Evolutionary conservation across 352 stramenopile species (phyloP).

Genomic region (Pythium coloratum): DNA sequence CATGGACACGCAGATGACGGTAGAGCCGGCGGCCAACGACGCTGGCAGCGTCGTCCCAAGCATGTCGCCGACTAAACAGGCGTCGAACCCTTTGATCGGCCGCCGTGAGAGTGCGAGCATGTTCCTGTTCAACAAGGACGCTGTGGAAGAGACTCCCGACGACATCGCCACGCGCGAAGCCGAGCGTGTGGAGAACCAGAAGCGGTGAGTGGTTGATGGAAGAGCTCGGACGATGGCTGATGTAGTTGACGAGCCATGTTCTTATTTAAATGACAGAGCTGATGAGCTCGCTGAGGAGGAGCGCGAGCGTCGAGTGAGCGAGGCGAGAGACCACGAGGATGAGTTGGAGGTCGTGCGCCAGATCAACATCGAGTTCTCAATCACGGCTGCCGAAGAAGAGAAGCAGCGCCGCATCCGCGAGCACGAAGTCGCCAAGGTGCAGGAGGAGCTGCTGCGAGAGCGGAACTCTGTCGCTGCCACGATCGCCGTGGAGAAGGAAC

Average conservation of each 20-base stretch:
- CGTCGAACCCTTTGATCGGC: slow-evolving; percentile 11
- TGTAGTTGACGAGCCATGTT: not conserved
- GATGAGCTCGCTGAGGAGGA: slow-evolving; percentile 59
- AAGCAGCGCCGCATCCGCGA: slow-evolving; percentile 62
- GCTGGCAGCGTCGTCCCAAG: not conserved
- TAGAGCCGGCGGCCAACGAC: not conserved
- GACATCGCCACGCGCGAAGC: slow-evolving; percentile 36
- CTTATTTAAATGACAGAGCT: slow-evolving; percentile 28
- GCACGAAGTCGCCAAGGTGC: slow-evolving; percentile 59
- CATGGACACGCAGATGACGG: not conserved
- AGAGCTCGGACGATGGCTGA: not conserved
- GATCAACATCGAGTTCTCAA: slow-evolving; percentile 74
- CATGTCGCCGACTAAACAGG: slow-evolving; percentile 12
- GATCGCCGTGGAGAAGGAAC: slow-evolving; percentile 47
- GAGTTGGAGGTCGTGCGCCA: slow-evolving; percentile 67
- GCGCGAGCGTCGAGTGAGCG: slow-evolving; percentile 49
- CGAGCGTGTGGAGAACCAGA: slow-evolving; percentile 52
- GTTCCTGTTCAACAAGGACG: slow-evolving; percentile 53
- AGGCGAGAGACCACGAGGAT: slow-evolving; percentile 51
- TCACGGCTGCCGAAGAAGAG: slow-evolving; percentile 59
- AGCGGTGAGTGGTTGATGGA: slow-evolving; percentile 28
- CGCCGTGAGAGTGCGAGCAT: slow-evolving; percentile 49
- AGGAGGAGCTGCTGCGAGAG: slow-evolving; percentile 60
- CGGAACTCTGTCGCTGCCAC: slow-evolving; percentile 41
- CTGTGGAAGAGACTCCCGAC: slow-evolving; percentile 30